Conservation (phyloP, 441 rosid species). For the Pelargonium cotyledonis region DNA sequence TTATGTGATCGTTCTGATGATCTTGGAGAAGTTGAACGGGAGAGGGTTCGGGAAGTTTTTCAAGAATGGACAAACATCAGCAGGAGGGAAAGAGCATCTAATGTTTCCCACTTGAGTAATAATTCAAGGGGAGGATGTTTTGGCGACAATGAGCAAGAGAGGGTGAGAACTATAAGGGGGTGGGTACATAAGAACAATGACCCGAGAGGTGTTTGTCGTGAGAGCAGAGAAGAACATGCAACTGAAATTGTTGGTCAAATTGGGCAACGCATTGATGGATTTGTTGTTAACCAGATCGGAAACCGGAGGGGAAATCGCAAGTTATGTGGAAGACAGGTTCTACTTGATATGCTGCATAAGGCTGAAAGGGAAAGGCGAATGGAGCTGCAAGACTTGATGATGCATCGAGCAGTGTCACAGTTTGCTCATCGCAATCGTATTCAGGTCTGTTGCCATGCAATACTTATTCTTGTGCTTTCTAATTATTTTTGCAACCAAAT, state of each 20-base stretch:
- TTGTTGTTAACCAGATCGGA: constrained; percentile 39
- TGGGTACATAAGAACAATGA: constrained; percentile 69
- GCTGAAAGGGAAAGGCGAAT: constrained; percentile 68
- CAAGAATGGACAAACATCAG: constrained; percentile 74
- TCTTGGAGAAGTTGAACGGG: constrained; percentile 71
- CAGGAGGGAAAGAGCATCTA: constrained; percentile 42
- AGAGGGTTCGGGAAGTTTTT: constrained; percentile 72
- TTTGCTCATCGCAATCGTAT: constrained; percentile 89
- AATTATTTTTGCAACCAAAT: not conserved
- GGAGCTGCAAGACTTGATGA: constrained; percentile 63
- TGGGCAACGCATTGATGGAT: constrained; percentile 64
- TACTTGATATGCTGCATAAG: constrained; percentile 78
- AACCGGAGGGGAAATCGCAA: constrained; percentile 64
- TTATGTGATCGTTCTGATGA: constrained; percentile 39
- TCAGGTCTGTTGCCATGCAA: constrained; percentile 47
- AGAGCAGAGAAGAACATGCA: constrained; percentile 48
- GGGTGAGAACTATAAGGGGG: constrained; percentile 78
- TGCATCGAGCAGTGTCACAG: constrained; percentile 63
- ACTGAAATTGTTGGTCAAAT: constrained; percentile 46
- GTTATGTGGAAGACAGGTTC: constrained; percentile 81
- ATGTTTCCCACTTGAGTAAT: constrained; percentile 35
- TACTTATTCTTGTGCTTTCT: not conserved
- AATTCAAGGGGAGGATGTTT: not conserved
- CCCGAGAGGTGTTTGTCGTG: constrained; percentile 45
- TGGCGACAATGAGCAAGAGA: constrained; percentile 53